Evolutionary conservation across 495 filamentous ascomycete genomes (phyloP).

Genomic region (Talaromyces proteolyticus): DNA sequence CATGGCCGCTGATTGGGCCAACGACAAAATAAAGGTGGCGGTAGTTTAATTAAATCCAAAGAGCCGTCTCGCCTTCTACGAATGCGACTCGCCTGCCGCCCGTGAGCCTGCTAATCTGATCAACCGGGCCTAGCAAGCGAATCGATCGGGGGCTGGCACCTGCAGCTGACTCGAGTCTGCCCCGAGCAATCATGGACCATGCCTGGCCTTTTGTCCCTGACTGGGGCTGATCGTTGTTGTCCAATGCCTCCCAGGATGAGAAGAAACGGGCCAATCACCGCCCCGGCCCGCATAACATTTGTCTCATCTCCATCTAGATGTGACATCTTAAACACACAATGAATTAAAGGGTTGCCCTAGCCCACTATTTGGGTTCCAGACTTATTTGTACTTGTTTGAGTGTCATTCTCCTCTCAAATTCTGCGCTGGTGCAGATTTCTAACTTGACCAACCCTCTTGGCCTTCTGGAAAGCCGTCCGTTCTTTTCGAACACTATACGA

Average conservation of each 20-base stretch:
- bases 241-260: slow-evolving; percentile 42
- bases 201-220: background rate
- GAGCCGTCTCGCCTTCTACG: background rate
- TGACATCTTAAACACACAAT: background rate
- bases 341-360: background rate
- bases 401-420: too few species aligned
- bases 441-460: too few species aligned
- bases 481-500: too few species aligned
- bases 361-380: background rate
- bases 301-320: slow-evolving; percentile 1
- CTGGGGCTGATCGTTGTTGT: background rate
- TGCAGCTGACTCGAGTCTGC: background rate
- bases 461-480: slow-evolving; percentile 47
- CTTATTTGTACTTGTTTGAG: background rate
- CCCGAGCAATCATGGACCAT: background rate
- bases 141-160: too few species aligned
- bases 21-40: background rate
- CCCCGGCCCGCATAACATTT: slow-evolving; percentile 8
- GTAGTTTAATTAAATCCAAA: background rate
- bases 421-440: too few species aligned
- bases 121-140: too few species aligned
- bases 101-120: background rate
- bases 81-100: too few species aligned
- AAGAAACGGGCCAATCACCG: slow-evolving; percentile 58
- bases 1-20: background rate